A percentile compares a stretch with the other conserved stretches of the same genome.
Evolutionary conservation across 2,329 filamentous ascomycete species (phyloP).

Genomic region (Cercospora zeina): DNA sequence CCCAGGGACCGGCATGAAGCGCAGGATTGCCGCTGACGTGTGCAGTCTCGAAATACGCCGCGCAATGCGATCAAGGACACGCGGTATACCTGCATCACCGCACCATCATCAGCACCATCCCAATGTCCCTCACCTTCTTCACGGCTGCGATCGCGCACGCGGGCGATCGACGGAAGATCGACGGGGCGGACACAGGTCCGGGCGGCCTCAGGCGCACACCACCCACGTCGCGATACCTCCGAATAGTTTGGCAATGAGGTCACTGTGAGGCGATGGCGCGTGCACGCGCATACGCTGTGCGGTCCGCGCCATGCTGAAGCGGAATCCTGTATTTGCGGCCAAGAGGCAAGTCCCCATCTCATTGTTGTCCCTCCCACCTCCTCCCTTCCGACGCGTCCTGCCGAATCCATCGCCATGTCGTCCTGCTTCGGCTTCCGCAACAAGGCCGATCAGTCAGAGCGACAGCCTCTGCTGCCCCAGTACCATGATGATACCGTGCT

Average conservation of each 20-base stretch:
- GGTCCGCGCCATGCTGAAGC: background rate
- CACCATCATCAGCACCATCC: too few relatives aligned
- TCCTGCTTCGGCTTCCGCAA: slow-evolving; percentile 65
- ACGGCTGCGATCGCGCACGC: background rate
- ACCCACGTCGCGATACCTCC: background rate
- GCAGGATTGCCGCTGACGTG: background rate
- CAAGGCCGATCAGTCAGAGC: slow-evolving; percentile 55
- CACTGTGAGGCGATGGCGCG: background rate
- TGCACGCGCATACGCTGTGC: background rate
- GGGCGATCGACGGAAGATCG: background rate
- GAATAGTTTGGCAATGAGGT: slow-evolving; percentile 1
- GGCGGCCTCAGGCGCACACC: background rate
- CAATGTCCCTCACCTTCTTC: too few relatives aligned
- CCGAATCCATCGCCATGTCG: slow-evolving; percentile 48
- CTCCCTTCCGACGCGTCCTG: background rate
- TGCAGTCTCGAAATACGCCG: background rate
- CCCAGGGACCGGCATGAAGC: background rate
- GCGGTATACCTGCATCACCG: too few relatives aligned
- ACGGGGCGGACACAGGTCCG: background rate
- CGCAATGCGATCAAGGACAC: background rate
- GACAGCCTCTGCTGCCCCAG: slow-evolving; percentile 75
- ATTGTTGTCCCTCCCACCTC: background rate
- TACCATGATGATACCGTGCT: slow-evolving; percentile 79
- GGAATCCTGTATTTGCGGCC: background rate
- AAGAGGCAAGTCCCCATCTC: background rate